Base-by-base conservation (phyloP, 768 basidiomycete species). In the Mycena kentingensis region DNA sequence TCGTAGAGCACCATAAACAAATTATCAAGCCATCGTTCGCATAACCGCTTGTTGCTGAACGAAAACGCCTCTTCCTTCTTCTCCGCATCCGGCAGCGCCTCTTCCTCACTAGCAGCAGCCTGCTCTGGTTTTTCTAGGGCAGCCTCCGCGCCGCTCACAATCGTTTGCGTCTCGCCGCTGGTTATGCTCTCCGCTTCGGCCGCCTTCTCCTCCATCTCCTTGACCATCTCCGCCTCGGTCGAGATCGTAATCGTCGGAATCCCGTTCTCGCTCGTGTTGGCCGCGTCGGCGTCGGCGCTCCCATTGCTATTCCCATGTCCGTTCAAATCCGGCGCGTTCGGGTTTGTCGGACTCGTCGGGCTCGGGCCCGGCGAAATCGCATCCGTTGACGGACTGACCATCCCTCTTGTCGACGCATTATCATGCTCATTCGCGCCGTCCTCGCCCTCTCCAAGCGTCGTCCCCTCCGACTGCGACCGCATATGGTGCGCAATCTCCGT, bases 1-100 rank as follows among this genome's bases (percentile, higher is more conserved):
- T 98, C 95, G 65, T 98, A 98, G 4, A 99, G 74, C 3, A 98
- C 94, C 93, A 97, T 98, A 75, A 96, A 99, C 54, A 98, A 68
- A 60, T 98, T 98, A 66, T 98, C 95, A 41, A 99, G 77, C 97
- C 97, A 98, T 44, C 96, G 79, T 67, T 98, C 97, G 65, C 97
- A 99, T 31, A 99, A 73, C 41, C 97, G 80, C 77, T 98, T 99
- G 71, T 93, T 98, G 65, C 85, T 93, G 71, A 99, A 97, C 21
- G 93, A 91, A 67, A 91, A 93, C 2, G 87, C 73, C 51, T 90
- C 88, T 34, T 81, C 39, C 32, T 74, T 52, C 4, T 76, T 66
- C 16, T 66, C 65, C 42, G 74, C 76, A 27, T 65, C 71, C 44
- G 71, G 70, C 29, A 57, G 71, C 63, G 60, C 69, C 32, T 75